phyloP scores from a whole-genome alignment of 768 basidiomycete genomes.

The Leucocoprinus birnbaumii region DNA sequence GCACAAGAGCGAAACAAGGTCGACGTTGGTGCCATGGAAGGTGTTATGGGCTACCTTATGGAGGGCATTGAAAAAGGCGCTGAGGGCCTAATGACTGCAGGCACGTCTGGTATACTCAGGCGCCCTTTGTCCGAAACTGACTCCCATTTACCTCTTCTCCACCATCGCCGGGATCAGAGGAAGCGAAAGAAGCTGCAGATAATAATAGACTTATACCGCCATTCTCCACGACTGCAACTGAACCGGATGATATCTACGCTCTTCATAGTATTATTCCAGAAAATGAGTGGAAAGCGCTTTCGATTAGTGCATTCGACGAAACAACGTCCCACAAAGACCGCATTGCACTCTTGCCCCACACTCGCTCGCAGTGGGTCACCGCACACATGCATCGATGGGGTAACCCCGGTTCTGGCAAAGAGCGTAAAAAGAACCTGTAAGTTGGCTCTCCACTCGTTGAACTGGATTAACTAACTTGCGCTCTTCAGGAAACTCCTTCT shows the following conservation, averaged over 20 bases:
- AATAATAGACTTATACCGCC: conserved; percentile 73
- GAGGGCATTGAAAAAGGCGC: conserved; percentile 78
- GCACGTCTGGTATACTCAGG: conserved; percentile 37
- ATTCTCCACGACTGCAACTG: conserved; percentile 61
- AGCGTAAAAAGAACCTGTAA: conserved; percentile 58
- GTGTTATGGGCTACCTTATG: conserved; percentile 78
- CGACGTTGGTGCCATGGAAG: conserved; percentile 85
- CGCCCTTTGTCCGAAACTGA: neutral
- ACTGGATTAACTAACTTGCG: neutral
- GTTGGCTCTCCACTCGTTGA: conserved; percentile 21
- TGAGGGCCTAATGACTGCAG: conserved; percentile 61
- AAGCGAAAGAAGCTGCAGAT: conserved; percentile 62
- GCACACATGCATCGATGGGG: conserved; percentile 48
- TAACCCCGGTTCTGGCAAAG: conserved; percentile 45
- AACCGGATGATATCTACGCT: conserved; percentile 73
- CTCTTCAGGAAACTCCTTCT: conserved; percentile 64
- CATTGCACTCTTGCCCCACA: conserved; percentile 55
- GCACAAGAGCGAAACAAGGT: conserved; percentile 88
- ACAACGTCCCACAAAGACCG: conserved; percentile 48
- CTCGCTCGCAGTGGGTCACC: conserved; percentile 68
- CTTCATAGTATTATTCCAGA: conserved; percentile 77
- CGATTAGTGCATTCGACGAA: conserved; percentile 50
- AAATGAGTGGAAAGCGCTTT: conserved; percentile 74
- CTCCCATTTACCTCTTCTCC: neutral
- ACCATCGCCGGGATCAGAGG: conserved; percentile 41